phyloP scores from a whole-genome alignment of 805 yeast genomes.

The Metschnikowia dekortorum region DNA sequence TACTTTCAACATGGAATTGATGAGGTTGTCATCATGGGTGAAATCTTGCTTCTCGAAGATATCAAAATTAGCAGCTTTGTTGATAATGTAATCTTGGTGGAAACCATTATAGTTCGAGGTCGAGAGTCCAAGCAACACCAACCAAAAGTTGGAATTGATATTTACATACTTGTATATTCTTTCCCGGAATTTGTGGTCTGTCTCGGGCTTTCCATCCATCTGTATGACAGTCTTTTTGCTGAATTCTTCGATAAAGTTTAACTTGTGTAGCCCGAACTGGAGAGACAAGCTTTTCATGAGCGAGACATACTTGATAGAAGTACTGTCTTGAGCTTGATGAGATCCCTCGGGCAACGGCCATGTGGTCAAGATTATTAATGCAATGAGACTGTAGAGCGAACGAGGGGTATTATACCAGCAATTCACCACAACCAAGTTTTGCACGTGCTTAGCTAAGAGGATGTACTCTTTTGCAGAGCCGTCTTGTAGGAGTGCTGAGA shows the following conservation, averaged over 20 bases:
- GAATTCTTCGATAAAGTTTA: constrained; percentile 39
- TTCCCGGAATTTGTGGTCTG: constrained; percentile 34
- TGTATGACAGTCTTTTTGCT: constrained; percentile 28
- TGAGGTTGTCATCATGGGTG: constrained; percentile 17
- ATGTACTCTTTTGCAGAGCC: constrained; percentile 18
- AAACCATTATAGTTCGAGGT: constrained; percentile 21
- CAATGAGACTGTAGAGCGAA: constrained; percentile 34
- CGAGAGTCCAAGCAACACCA: constrained; percentile 36
- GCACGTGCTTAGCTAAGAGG: constrained; percentile 28
- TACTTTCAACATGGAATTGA: constrained; percentile 23
- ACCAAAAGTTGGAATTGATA: constrained; percentile 42
- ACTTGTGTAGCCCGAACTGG: constrained; percentile 41
- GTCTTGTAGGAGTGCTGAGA: constrained; percentile 29
- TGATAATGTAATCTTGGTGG: constrained; percentile 34
- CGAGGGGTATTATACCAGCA: constrained; percentile 46
- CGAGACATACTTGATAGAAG: constrained; percentile 34
- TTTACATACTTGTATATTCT: constrained; percentile 40
- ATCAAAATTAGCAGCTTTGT: constrained; percentile 28
- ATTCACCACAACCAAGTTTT: constrained; percentile 34
- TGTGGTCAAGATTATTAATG: constrained; percentile 39
- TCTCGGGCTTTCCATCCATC: constrained; percentile 23
- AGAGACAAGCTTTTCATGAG: constrained; percentile 36
- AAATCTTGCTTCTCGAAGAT: constrained; percentile 15
- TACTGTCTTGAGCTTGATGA: constrained; percentile 25
- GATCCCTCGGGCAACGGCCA: constrained; percentile 39